A percentile compares a stretch with the other conserved stretches of the same genome.
These are phyloP conservation scores for Phytophthora quininea DNA, from an alignment of 352 stramenopile genomes.

Conservation along the genomic window DNA sequence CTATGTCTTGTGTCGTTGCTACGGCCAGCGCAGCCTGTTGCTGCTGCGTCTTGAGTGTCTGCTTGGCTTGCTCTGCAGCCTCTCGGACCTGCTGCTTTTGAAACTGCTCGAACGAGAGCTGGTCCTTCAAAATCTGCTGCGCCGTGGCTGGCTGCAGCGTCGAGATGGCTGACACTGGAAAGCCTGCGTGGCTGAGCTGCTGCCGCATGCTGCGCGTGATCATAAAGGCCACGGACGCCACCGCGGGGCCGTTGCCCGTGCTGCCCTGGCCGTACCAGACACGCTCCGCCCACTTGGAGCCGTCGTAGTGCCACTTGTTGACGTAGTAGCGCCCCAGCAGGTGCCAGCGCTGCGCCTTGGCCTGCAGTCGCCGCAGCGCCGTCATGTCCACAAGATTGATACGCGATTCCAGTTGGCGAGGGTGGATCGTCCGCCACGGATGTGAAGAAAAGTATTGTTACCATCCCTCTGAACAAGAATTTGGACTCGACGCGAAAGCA, in stretches of 20 bases:
- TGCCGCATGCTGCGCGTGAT: constrained; percentile 78
- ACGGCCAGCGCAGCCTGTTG: constrained; percentile 11
- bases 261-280: constrained; percentile 70
- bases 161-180: constrained; percentile 66
- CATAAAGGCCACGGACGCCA: constrained; percentile 85
- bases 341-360: constrained; percentile 61
- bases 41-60: constrained; percentile 23
- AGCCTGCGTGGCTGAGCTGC: constrained; percentile 61
- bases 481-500: too few species aligned
- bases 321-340: constrained; percentile 77
- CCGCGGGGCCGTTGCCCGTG: constrained; percentile 40
- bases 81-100: constrained; percentile 37
- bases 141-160: constrained; percentile 58
- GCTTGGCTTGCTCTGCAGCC: constrained; percentile 30
- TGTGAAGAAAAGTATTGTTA: too few species aligned
- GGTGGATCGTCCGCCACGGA: too few species aligned
- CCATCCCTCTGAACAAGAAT: too few species aligned
- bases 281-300: constrained; percentile 72
- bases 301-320: constrained; percentile 88
- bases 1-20: constrained; percentile 4
- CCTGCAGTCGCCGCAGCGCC: constrained; percentile 45
- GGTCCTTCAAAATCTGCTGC: constrained; percentile 64
- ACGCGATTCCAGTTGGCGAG: too few species aligned
- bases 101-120: constrained; percentile 65
- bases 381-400: constrained; percentile 18